phyloP scores from a whole-genome alignment of 140 eudicot species.

The Senecio squalidus region DNA sequence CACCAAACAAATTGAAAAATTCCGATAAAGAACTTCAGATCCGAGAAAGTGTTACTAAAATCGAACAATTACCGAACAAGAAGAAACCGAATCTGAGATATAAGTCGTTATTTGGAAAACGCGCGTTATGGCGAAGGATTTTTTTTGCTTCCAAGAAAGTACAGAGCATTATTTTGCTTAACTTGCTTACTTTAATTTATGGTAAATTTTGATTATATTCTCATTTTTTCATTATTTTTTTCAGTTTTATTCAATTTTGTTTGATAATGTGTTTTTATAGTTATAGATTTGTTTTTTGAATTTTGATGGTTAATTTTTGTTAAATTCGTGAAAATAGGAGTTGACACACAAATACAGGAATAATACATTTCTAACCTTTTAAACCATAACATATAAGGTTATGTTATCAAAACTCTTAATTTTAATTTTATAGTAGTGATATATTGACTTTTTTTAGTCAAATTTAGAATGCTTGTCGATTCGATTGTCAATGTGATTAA shows the following conservation, averaged over 20 bases:
- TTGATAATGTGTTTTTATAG: not conserved
- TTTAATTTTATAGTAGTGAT: not conserved
- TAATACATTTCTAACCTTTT: too few relatives aligned
- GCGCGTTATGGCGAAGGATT: slow-evolving; percentile 59
- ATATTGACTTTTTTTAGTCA: not conserved
- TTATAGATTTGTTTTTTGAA: slow-evolving; percentile 1
- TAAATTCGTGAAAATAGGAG: too few relatives aligned
- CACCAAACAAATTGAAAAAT: slow-evolving; percentile 16
- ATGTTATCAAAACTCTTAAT: not conserved
- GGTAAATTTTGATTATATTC: slow-evolving; percentile 31
- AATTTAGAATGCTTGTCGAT: not conserved
- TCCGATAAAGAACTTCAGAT: too few relatives aligned
- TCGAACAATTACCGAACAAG: slow-evolving; percentile 9
- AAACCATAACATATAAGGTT: too few relatives aligned
- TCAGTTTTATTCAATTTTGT: too few relatives aligned
- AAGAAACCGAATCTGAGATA: slow-evolving; percentile 22
- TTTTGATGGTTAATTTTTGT: too few relatives aligned
- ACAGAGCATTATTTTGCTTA: slow-evolving; percentile 74
- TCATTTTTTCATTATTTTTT: not conserved
- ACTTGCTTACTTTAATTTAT: slow-evolving; percentile 58
- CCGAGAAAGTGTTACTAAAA: not conserved
- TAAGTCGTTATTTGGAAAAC: slow-evolving; percentile 46
- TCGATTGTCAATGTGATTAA: not conserved
- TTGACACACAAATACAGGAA: too few relatives aligned
- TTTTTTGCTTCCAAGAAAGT: slow-evolving; percentile 69